Percentiles rank a stretch among this genome's conserved stretches.
Conservation (phyloP, 192 early-diverging fungal genomes). For the Rhizophagus sp. region DNA sequence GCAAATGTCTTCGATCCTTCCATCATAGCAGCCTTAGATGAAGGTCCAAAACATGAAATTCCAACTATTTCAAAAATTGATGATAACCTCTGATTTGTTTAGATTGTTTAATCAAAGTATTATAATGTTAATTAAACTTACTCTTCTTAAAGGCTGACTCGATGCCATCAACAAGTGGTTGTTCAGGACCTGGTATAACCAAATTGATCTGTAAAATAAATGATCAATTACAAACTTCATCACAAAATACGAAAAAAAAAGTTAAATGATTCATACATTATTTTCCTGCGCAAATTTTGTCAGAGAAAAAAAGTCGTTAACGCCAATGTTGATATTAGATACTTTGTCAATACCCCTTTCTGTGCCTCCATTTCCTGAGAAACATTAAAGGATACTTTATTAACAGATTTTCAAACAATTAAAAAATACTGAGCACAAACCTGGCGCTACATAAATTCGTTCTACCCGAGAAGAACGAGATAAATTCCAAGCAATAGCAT, state of each 20-base stretch:
- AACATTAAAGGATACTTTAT: background rate
- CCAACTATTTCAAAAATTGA: conserved; percentile 54
- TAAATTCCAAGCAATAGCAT: conserved; percentile 92
- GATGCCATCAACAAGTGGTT: conserved; percentile 94
- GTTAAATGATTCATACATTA: conserved; percentile 48
- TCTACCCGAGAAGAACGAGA: conserved; percentile 74
- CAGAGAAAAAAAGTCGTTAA: conserved; percentile 71
- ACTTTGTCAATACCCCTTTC: conserved; percentile 71
- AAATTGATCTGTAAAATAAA: conserved; percentile 59
- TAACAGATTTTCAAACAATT: background rate
- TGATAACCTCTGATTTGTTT: background rate
- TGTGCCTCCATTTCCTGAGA: conserved; percentile 92
- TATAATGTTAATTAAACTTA: conserved; percentile 44
- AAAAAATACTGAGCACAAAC: conserved; percentile 36
- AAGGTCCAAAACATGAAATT: conserved; percentile 92
- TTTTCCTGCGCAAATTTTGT: conserved; percentile 79
- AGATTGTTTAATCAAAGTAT: background rate
- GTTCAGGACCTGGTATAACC: conserved; percentile 94
- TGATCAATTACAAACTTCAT: background rate
- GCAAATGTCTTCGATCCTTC: conserved; percentile 99
- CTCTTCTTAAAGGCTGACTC: conserved; percentile 77
- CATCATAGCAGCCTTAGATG: conserved; percentile 81
- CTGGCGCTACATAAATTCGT: conserved; percentile 90
- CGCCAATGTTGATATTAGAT: conserved; percentile 75
- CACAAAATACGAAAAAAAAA: background rate